phyloP scores from a whole-genome alignment of 2,329 filamentous ascomycete genomes.

The Pseudogymnoascus sp. region DNA sequence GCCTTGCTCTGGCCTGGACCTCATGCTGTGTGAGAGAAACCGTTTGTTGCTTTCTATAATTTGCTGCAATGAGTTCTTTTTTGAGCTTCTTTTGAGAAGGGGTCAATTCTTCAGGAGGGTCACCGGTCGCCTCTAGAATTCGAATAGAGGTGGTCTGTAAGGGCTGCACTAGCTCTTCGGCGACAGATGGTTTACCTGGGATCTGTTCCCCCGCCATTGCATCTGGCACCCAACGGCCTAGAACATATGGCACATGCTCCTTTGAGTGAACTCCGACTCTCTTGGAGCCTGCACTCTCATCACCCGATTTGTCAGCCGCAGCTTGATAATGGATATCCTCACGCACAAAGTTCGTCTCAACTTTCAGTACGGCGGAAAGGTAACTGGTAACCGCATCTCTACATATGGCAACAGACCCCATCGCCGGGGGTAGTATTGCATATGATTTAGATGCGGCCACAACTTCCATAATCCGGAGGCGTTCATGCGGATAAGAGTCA shows the following conservation, averaged over 20 bases:
- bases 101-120: background rate
- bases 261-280: background rate
- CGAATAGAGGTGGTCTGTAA: background rate
- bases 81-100: background rate
- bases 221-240: background rate
- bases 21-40: background rate
- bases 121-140: background rate
- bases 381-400: background rate
- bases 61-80: background rate
- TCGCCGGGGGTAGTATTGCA: background rate
- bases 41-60: background rate
- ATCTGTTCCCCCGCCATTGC: background rate
- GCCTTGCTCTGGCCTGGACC: background rate
- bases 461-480: background rate
- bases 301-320: background rate
- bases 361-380: background rate
- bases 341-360: background rate
- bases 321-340: background rate
- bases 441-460: background rate
- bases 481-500: background rate
- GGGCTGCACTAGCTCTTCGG: background rate
- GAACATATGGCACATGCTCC: background rate
- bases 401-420: background rate
- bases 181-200: background rate
- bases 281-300: background rate